Base-by-base conservation (phyloP, 805 yeast species). In the Ogataea trehaloabstinens region DNA sequence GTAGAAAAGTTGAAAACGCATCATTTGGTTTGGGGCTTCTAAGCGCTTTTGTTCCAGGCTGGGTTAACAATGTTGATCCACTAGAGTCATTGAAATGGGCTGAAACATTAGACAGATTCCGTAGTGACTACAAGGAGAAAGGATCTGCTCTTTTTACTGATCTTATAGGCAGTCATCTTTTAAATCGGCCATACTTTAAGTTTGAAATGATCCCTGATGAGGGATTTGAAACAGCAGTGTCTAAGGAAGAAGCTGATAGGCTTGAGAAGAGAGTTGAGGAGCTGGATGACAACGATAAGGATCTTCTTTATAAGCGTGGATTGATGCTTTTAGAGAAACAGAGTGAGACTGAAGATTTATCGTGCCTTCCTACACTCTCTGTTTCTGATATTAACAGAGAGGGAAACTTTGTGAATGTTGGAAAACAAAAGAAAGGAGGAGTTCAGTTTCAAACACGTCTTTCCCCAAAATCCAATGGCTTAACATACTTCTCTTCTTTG, bases 51-150 rank as follows among this genome's bases (percentile, higher is more conserved):
- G 74, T 86, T n/a, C 86, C 95, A 6, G 80, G 87, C 7, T 89
- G 96, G 86, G 81, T 85, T 36, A 88, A 88, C 57, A 78, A 76
- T 17, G 74, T 77, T n/a, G 86, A 87, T 60, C 95, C 95, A 2
- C 67, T 91, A 48, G 73, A 78, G 10, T 51, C 74, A 3, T 63
- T 93, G 34, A 79, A 80, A 39, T 84, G 86, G 63, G 84, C 85
- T 48, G 70, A 68, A 8, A 67, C 76, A 17, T 64, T 91, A 27
- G 48, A 55, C 4, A 66, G 68, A 44, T 88, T 93, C 68, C 79
- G 79, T 51, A 57, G 61, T 4, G 89, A 86, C 19, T 80, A 80
- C 54, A 56, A 60, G 3, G 55, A 52, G 3, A 60, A 70, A 21
- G 73, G 80, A 21, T 85, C 85, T 10, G 46, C 55, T 2, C 52